phyloP scores from a whole-genome alignment of 306 rosid species.

The Herpetospermum pedunculosum region DNA sequence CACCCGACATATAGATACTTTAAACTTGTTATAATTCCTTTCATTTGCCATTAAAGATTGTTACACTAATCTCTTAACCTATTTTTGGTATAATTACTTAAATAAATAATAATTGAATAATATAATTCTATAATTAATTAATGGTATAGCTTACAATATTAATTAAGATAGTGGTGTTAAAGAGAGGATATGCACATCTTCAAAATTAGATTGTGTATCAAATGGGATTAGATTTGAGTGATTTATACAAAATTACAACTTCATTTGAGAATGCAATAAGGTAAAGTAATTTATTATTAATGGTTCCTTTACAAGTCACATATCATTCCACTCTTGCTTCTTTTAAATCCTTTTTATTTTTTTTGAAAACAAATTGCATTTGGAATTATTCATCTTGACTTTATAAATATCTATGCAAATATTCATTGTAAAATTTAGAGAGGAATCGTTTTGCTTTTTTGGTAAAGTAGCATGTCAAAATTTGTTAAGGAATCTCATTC shows the following conservation, averaged over 20 bases:
- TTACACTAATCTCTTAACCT: neutral
- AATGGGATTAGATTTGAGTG: slow-evolving; percentile 2
- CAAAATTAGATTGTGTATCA: neutral
- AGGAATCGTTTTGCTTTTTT: neutral
- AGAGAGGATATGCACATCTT: neutral
- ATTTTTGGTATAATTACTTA: neutral
- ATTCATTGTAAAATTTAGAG: neutral
- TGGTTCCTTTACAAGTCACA: neutral
- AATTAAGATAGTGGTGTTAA: neutral
- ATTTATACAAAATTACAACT: neutral
- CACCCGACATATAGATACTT: too few species aligned
- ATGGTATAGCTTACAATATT: neutral
- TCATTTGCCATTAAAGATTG: too few species aligned
- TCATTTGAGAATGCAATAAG: neutral
- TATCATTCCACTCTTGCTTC: neutral
- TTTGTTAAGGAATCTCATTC: neutral
- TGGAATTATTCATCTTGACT: neutral
- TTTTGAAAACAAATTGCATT: neutral
- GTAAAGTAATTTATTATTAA: neutral
- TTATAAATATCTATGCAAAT: neutral
- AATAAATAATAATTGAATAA: neutral
- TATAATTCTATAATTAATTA: neutral
- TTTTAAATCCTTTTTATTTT: neutral
- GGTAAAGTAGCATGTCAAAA: neutral
- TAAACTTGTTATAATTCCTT: too few species aligned